Conservation (phyloP, 2,329 filamentous ascomycete genomes). For the Cladosporium halotolerans region DNA sequence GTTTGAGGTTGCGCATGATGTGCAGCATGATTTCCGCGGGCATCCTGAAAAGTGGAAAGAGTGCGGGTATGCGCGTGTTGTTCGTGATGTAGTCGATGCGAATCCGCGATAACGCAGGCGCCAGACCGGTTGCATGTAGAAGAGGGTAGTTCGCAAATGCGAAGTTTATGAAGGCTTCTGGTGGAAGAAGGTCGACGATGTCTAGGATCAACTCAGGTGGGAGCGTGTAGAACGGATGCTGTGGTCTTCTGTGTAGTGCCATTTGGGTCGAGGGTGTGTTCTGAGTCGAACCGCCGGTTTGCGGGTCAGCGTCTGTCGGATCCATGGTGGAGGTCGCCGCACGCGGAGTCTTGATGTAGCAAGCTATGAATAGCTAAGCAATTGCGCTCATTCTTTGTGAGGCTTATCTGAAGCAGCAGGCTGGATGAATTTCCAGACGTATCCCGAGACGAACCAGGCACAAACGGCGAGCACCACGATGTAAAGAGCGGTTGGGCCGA, state of each 20-base stretch:
- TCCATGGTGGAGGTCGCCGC: background rate
- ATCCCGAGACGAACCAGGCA: conserved; percentile 46
- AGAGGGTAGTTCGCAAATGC: conserved; percentile 42
- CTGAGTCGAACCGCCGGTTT: background rate
- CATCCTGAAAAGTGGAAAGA: conserved; percentile 27
- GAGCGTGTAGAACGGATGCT: conserved; percentile 34
- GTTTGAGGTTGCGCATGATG: conserved; percentile 34
- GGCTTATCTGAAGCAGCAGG: conserved; percentile 15
- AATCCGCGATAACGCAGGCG: conserved; percentile 27
- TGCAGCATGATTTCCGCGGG: conserved; percentile 38
- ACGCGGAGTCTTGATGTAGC: background rate
- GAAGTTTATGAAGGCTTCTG: conserved; percentile 39
- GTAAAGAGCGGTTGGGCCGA: conserved; percentile 66
- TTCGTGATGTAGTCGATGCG: conserved; percentile 27
- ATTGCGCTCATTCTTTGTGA: conserved; percentile 20
- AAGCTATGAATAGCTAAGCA: background rate
- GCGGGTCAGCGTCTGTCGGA: background rate
- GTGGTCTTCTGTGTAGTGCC: conserved; percentile 8
- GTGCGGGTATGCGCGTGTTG: conserved; percentile 23
- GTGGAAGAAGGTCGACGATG: conserved; percentile 37
- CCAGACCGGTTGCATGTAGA: conserved; percentile 34
- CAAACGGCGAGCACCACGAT: conserved; percentile 54
- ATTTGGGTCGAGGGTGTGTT: conserved; percentile 3
- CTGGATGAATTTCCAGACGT: conserved; percentile 33
- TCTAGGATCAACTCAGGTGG: conserved; percentile 43